Percentiles rank a stretch among this genome's conserved stretches.
Conservation (phyloP, 176 grass and related monocot species). For the Tuctoria greenei region DNA sequence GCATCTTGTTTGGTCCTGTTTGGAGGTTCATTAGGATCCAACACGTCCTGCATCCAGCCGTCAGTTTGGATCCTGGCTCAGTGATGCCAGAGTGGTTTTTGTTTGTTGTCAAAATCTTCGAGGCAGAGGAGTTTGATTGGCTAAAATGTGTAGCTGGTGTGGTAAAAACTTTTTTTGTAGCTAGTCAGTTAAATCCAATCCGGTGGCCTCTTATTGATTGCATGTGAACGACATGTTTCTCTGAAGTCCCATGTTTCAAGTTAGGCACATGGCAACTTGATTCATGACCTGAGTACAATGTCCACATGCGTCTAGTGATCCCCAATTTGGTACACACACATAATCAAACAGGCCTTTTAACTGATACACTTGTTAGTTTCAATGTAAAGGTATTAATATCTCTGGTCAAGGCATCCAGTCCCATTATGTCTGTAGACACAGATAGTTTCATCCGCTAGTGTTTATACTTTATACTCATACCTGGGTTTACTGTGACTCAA, state of each 20-base stretch:
- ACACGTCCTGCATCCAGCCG: neutral
- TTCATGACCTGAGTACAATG: neutral
- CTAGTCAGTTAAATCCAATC: neutral
- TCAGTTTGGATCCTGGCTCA: neutral
- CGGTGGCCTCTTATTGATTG: neutral
- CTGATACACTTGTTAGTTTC: neutral
- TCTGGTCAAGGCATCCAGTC: neutral
- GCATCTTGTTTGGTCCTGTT: neutral
- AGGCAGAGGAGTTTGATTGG: neutral
- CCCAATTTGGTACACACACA: neutral
- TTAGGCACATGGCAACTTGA: neutral
- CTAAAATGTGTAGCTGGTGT: neutral
- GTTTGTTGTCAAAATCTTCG: neutral
- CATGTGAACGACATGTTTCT: neutral
- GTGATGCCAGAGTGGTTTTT: neutral
- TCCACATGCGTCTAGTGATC: neutral
- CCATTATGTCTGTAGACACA: neutral
- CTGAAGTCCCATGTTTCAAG: neutral
- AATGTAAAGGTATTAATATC: neutral
- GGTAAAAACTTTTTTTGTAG: neutral
- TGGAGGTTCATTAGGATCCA: slow-evolving; percentile 7
- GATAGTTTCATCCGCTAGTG: neutral
- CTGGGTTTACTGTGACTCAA: neutral
- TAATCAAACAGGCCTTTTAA: neutral
- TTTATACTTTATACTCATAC: slow-evolving; percentile 17